Percentiles rank a stretch among this genome's conserved stretches.
Conservation (phyloP, 139 green algal species). For the Helicosporidium sp. region DNA sequence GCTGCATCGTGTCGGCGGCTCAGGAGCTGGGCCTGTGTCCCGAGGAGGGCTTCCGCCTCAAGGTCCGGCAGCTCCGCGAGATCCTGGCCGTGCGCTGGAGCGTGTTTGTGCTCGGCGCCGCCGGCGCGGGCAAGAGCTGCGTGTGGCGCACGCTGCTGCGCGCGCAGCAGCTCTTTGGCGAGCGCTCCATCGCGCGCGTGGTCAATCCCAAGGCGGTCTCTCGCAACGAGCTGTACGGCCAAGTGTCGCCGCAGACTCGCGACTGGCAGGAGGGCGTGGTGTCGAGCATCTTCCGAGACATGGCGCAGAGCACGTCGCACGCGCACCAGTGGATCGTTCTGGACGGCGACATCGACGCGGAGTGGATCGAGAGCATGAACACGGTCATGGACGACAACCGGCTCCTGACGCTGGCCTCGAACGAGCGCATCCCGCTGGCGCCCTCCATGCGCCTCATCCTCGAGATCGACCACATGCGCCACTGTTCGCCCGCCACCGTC, state of each 20-base stretch:
- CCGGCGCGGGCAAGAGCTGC: slow-evolving; percentile 75
- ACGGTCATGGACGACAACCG: slow-evolving; percentile 84
- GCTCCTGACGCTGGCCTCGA: slow-evolving; percentile 79
- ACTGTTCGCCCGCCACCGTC: slow-evolving; percentile 79
- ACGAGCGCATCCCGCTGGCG: slow-evolving; percentile 79
- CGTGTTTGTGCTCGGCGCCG: slow-evolving; percentile 75
- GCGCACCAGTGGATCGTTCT: slow-evolving; percentile 91
- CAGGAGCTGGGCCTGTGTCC: slow-evolving; percentile 63
- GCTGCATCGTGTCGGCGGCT: slow-evolving; percentile 30
- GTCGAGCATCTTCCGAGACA: slow-evolving; percentile 16
- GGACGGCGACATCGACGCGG: slow-evolving; percentile 83
- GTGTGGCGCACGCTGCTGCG: slow-evolving; percentile 74
- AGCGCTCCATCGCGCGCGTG: too few relatives aligned
- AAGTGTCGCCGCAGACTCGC: slow-evolving; percentile 54
- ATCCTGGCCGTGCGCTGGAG: slow-evolving; percentile 75
- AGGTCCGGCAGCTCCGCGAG: slow-evolving; percentile 60
- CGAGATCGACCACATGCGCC: slow-evolving; percentile 56
- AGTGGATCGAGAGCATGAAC: slow-evolving; percentile 76
- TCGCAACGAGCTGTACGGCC: slow-evolving; percentile 86
- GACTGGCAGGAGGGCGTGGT: slow-evolving; percentile 91
- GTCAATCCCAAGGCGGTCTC: slow-evolving; percentile 59
- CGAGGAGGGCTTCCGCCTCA: slow-evolving; percentile 72
- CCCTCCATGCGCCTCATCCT: slow-evolving; percentile 71
- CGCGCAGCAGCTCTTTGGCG: slow-evolving; percentile 35
- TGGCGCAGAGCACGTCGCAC: slow-evolving; percentile 50